Evolutionary conservation across 768 basidiomycete genomes (phyloP).

Genomic region (Mycena rebaudengoi): DNA sequence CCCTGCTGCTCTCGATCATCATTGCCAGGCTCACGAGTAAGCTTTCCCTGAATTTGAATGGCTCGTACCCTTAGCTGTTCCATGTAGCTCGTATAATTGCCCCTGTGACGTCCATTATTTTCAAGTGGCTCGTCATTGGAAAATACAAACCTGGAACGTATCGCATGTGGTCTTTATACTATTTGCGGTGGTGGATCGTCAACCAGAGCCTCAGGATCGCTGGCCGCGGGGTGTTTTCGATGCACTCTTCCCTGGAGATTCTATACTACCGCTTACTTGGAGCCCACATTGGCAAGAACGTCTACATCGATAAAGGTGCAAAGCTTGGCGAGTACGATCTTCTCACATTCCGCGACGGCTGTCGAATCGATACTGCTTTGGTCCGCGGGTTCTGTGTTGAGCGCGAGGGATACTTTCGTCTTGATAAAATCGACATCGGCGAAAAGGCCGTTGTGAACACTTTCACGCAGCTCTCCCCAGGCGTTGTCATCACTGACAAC

Average conservation of each 20-base stretch:
- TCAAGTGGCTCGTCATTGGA: slow-evolving; percentile 59
- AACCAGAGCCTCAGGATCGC: slow-evolving; percentile 31
- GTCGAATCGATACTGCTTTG: slow-evolving; percentile 49
- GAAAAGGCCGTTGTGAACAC: slow-evolving; percentile 49
- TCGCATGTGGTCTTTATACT: slow-evolving; percentile 38
- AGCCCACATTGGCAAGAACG: slow-evolving; percentile 51
- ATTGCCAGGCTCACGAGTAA: slow-evolving; percentile 38
- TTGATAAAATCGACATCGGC: slow-evolving; percentile 49
- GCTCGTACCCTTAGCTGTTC: neutral
- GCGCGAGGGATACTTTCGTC: slow-evolving; percentile 52
- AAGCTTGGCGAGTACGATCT: slow-evolving; percentile 55
- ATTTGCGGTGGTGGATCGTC: slow-evolving; percentile 28
- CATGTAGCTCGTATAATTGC: slow-evolving; percentile 40
- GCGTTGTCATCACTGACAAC: slow-evolving; percentile 44
- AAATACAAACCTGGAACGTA: slow-evolving; percentile 48
- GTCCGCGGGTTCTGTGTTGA: slow-evolving; percentile 57
- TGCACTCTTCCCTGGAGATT: slow-evolving; percentile 45
- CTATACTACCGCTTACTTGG: slow-evolving; percentile 57
- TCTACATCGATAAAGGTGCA: slow-evolving; percentile 47
- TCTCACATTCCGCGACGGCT: slow-evolving; percentile 52
- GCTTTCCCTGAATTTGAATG: neutral
- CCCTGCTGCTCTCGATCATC: slow-evolving; percentile 44
- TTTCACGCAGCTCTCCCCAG: slow-evolving; percentile 53
- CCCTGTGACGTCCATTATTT: slow-evolving; percentile 48
- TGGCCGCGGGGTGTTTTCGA: slow-evolving; percentile 52